Base-by-base conservation (phyloP, 352 stramenopile species). In the Phytophthora litchii region DNA sequence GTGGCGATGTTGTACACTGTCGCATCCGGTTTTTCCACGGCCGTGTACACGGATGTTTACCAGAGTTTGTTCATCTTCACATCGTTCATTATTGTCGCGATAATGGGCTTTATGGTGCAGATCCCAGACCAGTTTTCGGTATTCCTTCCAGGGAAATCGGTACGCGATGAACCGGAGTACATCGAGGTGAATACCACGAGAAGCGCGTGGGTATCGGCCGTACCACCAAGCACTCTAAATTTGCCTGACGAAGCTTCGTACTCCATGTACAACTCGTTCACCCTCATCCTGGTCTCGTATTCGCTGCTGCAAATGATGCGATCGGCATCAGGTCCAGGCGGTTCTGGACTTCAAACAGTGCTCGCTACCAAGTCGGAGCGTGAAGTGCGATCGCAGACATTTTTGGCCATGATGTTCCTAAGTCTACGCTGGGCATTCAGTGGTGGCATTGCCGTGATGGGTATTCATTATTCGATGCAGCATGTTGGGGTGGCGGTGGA, bases 11-110 rank as follows among this genome's bases (percentile, higher is more conserved):
- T 88, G 23, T 92, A 92, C 66, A 92, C 83, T 1, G 70, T 92
- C 47, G 78, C 78, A 3, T 78, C 83, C 3, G 83, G 83, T 0
- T 92, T 79, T 60, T 86, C 81, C 32, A 89, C 83, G 1, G 79
- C 91, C 29, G 83, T 92, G 44, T 90, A 88, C 75, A 92, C 83
- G 20, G 83, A 92, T 34, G 81, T 92, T 25, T 92, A 92, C 54
- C 83, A 92, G 67, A 91, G 80, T 32, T 20, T 91, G 20, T 92
- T 92, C 51, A 91, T 92, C 64, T 92, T 90, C 57, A 65, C 72
- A 37, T 91, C 83, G 3, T 92, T 92, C 47, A 41, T 78, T 16
- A 77, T 89, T 46, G 80, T 93, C 8, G 76, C 64, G 3, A 47
- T 69, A 7, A 81, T 89, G 74, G 81, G 81, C 11, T 70, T 88